These are phyloP conservation scores for Plasmodium falciparum DNA, from an alignment of 169 alveolate species.

Conservation along the genomic window DNA sequence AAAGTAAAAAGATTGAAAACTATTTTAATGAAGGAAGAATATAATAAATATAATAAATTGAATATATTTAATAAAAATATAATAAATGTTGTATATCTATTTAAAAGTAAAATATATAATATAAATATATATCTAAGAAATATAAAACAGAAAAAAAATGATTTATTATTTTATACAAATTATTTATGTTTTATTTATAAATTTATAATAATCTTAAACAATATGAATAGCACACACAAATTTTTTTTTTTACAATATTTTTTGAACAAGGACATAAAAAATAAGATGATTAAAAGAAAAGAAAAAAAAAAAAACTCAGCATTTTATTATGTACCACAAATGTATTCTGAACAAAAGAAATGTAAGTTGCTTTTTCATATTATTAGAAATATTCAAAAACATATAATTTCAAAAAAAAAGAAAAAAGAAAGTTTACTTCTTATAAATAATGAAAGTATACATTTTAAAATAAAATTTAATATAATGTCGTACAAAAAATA, in stretches of 20 bases:
- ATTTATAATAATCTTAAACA: not conserved
- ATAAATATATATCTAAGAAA: conserved; percentile 4
- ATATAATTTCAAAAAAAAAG: not conserved
- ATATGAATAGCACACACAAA: not conserved
- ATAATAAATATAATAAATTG: too few species aligned
- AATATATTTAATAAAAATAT: too few species aligned
- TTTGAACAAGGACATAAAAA: too few species aligned
- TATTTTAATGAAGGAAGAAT: not conserved
- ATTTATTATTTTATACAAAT: not conserved
- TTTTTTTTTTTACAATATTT: too few species aligned
- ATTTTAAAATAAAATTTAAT: not conserved
- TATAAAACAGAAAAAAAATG: not conserved
- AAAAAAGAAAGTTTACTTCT: not conserved
- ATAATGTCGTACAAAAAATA: not conserved
- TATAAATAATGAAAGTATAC: too few species aligned
- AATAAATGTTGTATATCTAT: too few species aligned
- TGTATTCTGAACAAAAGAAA: not conserved
- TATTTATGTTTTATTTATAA: not conserved
- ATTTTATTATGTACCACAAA: not conserved
- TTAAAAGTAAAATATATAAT: not conserved
- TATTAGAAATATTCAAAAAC: not conserved
- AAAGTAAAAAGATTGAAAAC: not conserved
- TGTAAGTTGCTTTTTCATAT: not conserved
- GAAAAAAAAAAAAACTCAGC: not conserved
- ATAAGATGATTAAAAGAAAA: not conserved